A percentile compares a stretch with the other conserved stretches of the same genome.
These are phyloP conservation scores for Termitomyces sp. DNA, from an alignment of 768 basidiomycete species.

Conservation along the genomic window DNA sequence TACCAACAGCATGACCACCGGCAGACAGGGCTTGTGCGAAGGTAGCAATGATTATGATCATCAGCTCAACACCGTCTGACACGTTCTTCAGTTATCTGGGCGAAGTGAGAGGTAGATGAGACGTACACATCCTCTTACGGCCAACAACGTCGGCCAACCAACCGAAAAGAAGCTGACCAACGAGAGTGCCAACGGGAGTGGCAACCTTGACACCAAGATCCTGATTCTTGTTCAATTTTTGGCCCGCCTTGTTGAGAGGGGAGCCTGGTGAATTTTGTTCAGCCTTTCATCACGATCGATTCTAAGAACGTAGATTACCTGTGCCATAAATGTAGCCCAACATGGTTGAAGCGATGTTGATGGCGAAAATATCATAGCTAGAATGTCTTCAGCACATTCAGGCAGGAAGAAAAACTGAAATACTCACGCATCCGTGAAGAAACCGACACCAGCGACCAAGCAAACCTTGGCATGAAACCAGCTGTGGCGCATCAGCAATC, in stretches of 20 bases:
- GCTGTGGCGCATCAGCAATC: constrained; percentile 30
- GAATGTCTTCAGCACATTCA: neutral
- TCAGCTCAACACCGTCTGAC: constrained; percentile 70
- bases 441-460: constrained; percentile 74
- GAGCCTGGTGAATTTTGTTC: constrained; percentile 5
- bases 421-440: constrained; percentile 83
- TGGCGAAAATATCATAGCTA: constrained; percentile 86
- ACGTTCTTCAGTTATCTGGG: constrained; percentile 1
- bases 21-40: constrained; percentile 81
- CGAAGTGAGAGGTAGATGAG: neutral
- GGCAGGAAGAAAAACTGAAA: neutral
- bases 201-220: constrained; percentile 78
- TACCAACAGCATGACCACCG: constrained; percentile 59
- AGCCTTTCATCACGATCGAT: neutral
- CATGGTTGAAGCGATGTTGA: constrained; percentile 84
- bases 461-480: constrained; percentile 86
- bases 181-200: constrained; percentile 70
- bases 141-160: constrained; percentile 78
- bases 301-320: neutral
- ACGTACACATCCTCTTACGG: constrained; percentile 78
- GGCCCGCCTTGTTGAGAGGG: constrained; percentile 23
- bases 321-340: constrained; percentile 45
- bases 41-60: constrained; percentile 79
- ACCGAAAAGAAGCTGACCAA: constrained; percentile 77
- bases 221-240: constrained; percentile 55